Conservation (phyloP, 306 rosid genomes). For the Betula pendula region DNA sequence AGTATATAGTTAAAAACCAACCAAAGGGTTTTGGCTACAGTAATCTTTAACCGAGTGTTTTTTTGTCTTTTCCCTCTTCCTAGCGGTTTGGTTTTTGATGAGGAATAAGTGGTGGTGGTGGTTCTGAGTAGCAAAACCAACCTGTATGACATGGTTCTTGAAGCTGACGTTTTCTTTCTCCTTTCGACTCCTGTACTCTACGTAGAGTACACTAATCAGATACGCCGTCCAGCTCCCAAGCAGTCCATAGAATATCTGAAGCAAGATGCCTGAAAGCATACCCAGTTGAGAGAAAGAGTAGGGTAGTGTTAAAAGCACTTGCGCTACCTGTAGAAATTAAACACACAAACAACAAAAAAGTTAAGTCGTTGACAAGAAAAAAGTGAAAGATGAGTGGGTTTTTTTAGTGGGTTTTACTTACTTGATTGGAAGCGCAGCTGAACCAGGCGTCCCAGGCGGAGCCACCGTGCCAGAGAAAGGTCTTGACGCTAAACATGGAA, state of each 20-base stretch:
- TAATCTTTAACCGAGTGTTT: not conserved
- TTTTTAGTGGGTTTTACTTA: slow-evolving; percentile 32
- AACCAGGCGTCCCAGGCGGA: slow-evolving; percentile 99
- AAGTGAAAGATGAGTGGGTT: not conserved
- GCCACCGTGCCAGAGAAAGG: slow-evolving; percentile 92
- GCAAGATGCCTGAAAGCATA: slow-evolving; percentile 70
- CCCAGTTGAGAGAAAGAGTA: slow-evolving; percentile 98
- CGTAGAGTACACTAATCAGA: slow-evolving; percentile 84
- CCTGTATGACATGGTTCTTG: slow-evolving; percentile 99
- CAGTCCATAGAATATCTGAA: slow-evolving; percentile 83
- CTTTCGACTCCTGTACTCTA: slow-evolving; percentile 82
- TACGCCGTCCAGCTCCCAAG: slow-evolving; percentile 99
- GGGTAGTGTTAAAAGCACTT: slow-evolving; percentile 91
- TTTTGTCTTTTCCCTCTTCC: not conserved
- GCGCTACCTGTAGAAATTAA: slow-evolving; percentile 71
- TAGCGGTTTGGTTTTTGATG: not conserved
- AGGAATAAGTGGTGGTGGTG: slow-evolving; percentile 13
- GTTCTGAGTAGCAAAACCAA: slow-evolving; percentile 19
- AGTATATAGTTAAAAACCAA: no score
- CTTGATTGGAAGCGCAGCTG: slow-evolving; percentile 99
- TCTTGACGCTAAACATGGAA: slow-evolving; percentile 58
- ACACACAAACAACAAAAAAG: not conserved
- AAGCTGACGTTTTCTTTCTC: slow-evolving; percentile 87
- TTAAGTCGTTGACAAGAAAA: not conserved
- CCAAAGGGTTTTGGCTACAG: no score